Conservation (phyloP, 2,329 filamentous ascomycete genomes). For the Colletotrichum sp. region DNA sequence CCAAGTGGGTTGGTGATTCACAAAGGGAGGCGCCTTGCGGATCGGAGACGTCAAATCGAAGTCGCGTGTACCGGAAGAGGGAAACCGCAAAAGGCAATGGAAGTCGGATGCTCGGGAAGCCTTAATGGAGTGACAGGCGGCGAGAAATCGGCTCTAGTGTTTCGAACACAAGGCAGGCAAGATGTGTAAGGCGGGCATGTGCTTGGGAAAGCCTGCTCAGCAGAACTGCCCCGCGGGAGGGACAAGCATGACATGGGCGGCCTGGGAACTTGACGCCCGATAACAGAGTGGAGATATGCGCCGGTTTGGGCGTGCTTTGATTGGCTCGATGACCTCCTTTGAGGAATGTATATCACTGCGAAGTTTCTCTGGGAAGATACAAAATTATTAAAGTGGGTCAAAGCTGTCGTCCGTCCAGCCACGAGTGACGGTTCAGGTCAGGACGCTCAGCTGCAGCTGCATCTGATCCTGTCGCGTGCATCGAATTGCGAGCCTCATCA, state of each 20-base stretch:
- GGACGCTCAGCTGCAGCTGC: slow-evolving; percentile 1
- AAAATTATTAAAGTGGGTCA: neutral
- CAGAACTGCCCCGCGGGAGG: slow-evolving; percentile 14
- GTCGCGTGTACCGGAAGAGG: neutral
- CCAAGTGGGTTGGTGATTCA: slow-evolving; percentile 6
- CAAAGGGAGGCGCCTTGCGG: neutral
- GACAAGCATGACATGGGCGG: slow-evolving; percentile 6
- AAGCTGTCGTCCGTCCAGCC: slow-evolving; percentile 1
- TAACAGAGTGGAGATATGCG: neutral
- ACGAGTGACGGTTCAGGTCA: neutral
- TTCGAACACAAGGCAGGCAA: slow-evolving; percentile 7
- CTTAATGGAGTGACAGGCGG: neutral
- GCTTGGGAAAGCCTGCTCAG: slow-evolving; percentile 12
- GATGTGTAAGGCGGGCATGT: slow-evolving; percentile 8
- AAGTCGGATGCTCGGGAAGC: slow-evolving; percentile 4
- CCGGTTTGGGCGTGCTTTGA: neutral
- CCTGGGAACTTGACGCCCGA: slow-evolving; percentile 5
- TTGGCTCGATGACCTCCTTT: neutral
- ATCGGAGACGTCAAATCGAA: neutral
- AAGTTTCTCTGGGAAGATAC: neutral
- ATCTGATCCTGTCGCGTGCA: slow-evolving; percentile 14
- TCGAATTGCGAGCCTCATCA: slow-evolving; percentile 7
- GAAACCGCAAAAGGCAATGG: neutral
- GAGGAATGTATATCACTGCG: neutral
- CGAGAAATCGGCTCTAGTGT: slow-evolving; percentile 4